Evolutionary conservation across 441 rosid species (phyloP).

Genomic region (California macrophylla): DNA sequence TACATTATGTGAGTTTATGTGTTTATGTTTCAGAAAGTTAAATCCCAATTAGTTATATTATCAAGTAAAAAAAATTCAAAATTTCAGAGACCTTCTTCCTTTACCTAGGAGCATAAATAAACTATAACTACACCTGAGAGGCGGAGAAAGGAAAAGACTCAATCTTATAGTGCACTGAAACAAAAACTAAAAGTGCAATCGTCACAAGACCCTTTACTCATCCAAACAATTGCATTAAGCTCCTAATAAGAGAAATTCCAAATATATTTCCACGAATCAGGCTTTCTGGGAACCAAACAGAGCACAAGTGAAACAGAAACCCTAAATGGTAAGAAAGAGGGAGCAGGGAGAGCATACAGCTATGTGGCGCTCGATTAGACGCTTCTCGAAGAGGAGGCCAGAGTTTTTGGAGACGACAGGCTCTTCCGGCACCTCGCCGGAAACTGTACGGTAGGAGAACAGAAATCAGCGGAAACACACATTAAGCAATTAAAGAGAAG

Average conservation of each 20-base stretch:
- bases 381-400: conserved; percentile 85
- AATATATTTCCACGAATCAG: too few relatives aligned
- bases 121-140: too few relatives aligned
- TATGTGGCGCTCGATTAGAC: conserved; percentile 80
- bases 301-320: background rate
- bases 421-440: conserved; percentile 98
- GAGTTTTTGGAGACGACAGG: conserved; percentile 76
- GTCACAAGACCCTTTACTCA: background rate
- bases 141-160: background rate
- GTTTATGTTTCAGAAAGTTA: background rate
- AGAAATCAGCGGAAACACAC: conserved; percentile 7
- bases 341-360: conserved; percentile 30
- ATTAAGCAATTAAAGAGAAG: background rate
- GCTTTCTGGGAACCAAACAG: conserved; percentile 8
- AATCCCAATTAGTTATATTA: background rate
- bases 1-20: too few relatives aligned
- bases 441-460: conserved; percentile 36
- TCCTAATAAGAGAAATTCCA: too few relatives aligned
- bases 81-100: background rate
- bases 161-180: background rate
- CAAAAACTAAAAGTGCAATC: background rate
- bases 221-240: background rate
- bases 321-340: conserved; percentile 15
- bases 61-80: background rate
- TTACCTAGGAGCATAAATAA: too few relatives aligned